Conservation (phyloP, 148 eudicot genomes). For the Linanthus parryae region DNA sequence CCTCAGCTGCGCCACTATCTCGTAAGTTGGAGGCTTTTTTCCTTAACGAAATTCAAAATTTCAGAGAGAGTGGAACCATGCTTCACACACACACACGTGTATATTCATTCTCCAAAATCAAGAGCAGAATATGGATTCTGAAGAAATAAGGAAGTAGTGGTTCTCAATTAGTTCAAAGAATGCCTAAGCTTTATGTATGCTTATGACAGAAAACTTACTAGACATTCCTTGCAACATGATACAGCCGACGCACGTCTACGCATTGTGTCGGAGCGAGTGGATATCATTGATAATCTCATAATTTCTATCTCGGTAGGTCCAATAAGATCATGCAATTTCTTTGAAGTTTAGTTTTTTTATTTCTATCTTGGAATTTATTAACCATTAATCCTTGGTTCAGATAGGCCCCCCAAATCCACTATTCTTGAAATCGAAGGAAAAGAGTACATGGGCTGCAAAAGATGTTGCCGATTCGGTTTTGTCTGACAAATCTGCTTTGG, state of each 20-base stretch:
- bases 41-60: not conserved
- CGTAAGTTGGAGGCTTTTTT: slow-evolving; percentile 51
- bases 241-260: slow-evolving; percentile 97
- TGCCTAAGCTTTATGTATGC: not conserved
- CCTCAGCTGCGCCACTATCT: slow-evolving; percentile 96
- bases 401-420: slow-evolving; percentile 90
- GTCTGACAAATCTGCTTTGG: slow-evolving; percentile 95
- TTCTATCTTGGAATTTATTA: slow-evolving; percentile 15
- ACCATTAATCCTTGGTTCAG: slow-evolving; percentile 45
- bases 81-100: too few species aligned
- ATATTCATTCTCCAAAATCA: too few species aligned
- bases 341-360: not conserved
- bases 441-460: slow-evolving; percentile 73
- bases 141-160: too few species aligned
- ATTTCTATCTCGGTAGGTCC: slow-evolving; percentile 81
- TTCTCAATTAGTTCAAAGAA: not conserved
- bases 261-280: slow-evolving; percentile 94
- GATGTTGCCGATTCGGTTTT: slow-evolving; percentile 95
- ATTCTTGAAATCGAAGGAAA: slow-evolving; percentile 79
- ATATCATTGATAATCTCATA: slow-evolving; percentile 77
- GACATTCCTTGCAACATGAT: slow-evolving; percentile 20
- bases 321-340: not conserved
- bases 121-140: too few species aligned
- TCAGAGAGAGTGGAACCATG: not conserved
- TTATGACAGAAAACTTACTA: slow-evolving; percentile 13